Conservation (phyloP, 495 filamentous ascomycete species). For the Penicillium canariense region DNA sequence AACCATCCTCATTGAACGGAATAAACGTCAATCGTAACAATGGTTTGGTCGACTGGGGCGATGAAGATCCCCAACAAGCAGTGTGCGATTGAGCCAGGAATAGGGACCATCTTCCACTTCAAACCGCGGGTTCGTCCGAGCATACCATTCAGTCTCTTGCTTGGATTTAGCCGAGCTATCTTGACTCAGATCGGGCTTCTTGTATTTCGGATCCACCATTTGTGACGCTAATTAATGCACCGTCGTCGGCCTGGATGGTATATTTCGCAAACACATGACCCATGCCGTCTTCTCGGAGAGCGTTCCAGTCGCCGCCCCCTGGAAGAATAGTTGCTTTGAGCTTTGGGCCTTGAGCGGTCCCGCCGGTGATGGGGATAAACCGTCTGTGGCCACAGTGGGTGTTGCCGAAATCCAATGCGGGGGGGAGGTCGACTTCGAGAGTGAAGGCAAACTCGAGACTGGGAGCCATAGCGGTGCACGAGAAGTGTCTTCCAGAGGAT, state of each 20-base stretch:
- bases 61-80: conserved; percentile 12
- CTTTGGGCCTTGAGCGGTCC: conserved; percentile 5
- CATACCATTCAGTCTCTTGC: conserved; percentile 9
- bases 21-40: conserved; percentile 14
- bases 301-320: conserved; percentile 10
- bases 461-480: conserved; percentile 3
- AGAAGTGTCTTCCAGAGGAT: not conserved
- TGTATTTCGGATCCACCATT: conserved; percentile 5
- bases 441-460: conserved; percentile 8
- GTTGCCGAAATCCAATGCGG: conserved; percentile 7
- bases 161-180: not conserved
- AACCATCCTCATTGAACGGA: conserved; percentile 1
- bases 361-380: conserved; percentile 11
- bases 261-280: conserved; percentile 7
- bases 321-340: conserved; percentile 7
- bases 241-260: conserved; percentile 3
- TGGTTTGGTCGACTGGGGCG: not conserved
- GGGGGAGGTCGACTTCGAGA: conserved; percentile 5
- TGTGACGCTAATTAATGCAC: conserved; percentile 5
- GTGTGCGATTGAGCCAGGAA: conserved; percentile 10
- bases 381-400: not conserved
- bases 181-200: not conserved
- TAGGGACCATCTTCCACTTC: conserved; percentile 4
- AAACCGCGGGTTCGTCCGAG: conserved; percentile 11
- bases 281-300: conserved; percentile 4